A percentile compares a stretch with the other conserved stretches of the same genome.
These are phyloP conservation scores for Arachnomyces sp. DNA, from an alignment of 2,329 filamentous ascomycete genomes.

Conservation along the genomic window DNA sequence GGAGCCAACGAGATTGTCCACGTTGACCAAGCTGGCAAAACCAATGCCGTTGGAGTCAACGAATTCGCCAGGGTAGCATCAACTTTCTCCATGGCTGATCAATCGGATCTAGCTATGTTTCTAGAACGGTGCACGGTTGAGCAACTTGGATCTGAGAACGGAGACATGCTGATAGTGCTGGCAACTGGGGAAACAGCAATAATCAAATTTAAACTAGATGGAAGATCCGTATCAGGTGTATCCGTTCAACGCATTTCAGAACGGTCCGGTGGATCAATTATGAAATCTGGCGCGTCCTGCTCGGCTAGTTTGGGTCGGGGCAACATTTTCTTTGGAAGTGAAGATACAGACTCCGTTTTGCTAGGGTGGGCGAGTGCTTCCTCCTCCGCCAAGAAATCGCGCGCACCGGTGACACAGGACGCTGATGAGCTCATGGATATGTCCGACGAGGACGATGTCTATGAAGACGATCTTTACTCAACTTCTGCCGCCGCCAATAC, in stretches of 20 bases:
- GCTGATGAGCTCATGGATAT: conserved; percentile 38
- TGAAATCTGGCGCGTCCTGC: conserved; percentile 59
- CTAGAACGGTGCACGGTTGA: conserved; percentile 76
- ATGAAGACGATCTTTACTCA: conserved; percentile 45
- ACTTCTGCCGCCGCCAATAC: conserved; percentile 19
- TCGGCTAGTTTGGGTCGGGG: conserved; percentile 60
- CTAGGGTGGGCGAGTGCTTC: conserved; percentile 69
- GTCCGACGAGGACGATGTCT: conserved; percentile 54
- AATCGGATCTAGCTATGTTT: conserved; percentile 68
- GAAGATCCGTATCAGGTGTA: conserved; percentile 81
- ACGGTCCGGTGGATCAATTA: conserved; percentile 54
- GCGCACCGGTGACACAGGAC: conserved; percentile 49
- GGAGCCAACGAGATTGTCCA: conserved; percentile 89
- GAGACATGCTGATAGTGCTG: conserved; percentile 77
- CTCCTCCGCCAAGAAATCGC: conserved; percentile 50
- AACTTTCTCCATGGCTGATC: conserved; percentile 75
- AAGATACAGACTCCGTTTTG: conserved; percentile 70
- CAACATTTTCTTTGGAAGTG: conserved; percentile 75
- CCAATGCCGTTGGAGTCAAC: conserved; percentile 88
- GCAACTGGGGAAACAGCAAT: conserved; percentile 66
- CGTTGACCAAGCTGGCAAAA: conserved; percentile 89
- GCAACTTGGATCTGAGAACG: conserved; percentile 63
- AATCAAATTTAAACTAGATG: conserved; percentile 77
- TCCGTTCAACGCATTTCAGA: conserved; percentile 57
- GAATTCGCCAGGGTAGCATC: conserved; percentile 76